Percentiles rank a stretch among this genome's conserved stretches.
Evolutionary conservation across 1,139 yeast genomes (phyloP).

Genomic region (Pichia sp.): DNA sequence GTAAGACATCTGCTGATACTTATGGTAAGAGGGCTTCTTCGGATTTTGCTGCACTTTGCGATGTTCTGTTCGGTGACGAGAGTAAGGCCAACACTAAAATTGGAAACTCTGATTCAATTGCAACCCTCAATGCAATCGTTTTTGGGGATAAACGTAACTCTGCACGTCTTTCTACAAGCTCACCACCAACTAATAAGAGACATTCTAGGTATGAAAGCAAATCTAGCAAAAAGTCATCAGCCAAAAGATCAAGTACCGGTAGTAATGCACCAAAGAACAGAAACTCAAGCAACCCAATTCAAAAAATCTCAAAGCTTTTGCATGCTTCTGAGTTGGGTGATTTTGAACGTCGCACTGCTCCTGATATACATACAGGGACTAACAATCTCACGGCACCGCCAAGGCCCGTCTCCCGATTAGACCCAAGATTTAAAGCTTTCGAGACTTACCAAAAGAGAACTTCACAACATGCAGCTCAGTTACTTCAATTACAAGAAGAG

Average conservation of each 20-base stretch:
- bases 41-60: slow-evolving; percentile 72
- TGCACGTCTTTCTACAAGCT: slow-evolving; percentile 14
- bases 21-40: slow-evolving; percentile 74
- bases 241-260: not conserved
- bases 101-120: slow-evolving; percentile 29
- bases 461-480: slow-evolving; percentile 25
- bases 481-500: slow-evolving; percentile 20
- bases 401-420: slow-evolving; percentile 69
- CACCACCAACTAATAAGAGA: slow-evolving; percentile 4
- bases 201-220: not conserved
- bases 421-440: slow-evolving; percentile 43
- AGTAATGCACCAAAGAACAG: slow-evolving; percentile 4
- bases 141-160: slow-evolving; percentile 20
- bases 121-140: slow-evolving; percentile 29
- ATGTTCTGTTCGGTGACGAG: slow-evolving; percentile 55
- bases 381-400: slow-evolving; percentile 33
- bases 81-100: slow-evolving; percentile 18
- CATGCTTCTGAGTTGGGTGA: slow-evolving; percentile 38
- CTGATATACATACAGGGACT: slow-evolving; percentile 24
- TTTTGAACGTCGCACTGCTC: slow-evolving; percentile 45
- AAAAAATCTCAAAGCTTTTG: slow-evolving; percentile 28
- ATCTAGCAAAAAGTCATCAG: not conserved
- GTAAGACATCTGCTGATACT: slow-evolving; percentile 67
- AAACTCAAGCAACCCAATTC: slow-evolving; percentile 27
- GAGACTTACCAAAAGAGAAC: slow-evolving; percentile 30